A percentile compares a stretch with the other conserved stretches of the same genome.
Evolutionary conservation across 345 rosid species (phyloP).

Genomic region (Citrus sp.): DNA sequence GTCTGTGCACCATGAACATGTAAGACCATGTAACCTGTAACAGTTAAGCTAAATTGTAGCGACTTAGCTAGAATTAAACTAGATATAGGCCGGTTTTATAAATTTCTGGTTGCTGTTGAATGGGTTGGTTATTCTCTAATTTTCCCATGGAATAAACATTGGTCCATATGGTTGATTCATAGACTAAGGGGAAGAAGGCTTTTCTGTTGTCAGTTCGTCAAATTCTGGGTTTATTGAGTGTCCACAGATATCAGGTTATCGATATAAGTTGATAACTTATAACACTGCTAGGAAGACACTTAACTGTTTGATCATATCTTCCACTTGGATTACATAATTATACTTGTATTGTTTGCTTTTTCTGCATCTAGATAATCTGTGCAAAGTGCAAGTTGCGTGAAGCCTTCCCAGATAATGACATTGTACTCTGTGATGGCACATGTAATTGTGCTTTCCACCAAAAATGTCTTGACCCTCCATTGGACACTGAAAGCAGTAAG

Average conservation of each 20-base stretch:
- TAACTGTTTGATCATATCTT: not conserved
- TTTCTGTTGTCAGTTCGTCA: not conserved
- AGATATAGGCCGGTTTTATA: not conserved
- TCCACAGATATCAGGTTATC: not conserved
- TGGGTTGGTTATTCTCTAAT: not conserved
- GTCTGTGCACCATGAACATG: constrained; percentile 91
- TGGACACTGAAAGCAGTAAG: constrained; percentile 86
- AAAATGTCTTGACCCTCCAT: constrained; percentile 87
- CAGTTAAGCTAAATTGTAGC: not conserved
- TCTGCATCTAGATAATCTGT: constrained; percentile 71
- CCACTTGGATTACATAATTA: not conserved
- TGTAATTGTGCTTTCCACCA: constrained; percentile 95
- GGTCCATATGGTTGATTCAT: not conserved
- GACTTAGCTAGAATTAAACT: not conserved
- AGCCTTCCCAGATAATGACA: constrained; percentile 86
- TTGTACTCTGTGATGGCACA: constrained; percentile 92
- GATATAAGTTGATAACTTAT: not conserved
- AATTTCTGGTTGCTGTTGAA: not conserved
- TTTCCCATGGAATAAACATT: not conserved
- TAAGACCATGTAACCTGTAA: constrained; percentile 25
- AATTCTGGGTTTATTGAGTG: not conserved
- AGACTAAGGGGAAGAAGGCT: not conserved
- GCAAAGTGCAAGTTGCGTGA: constrained; percentile 86
- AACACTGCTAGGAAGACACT: not conserved
- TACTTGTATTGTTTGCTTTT: constrained; percentile 11